Conservation (phyloP, 805 yeast species). For the Suhomyces kilbournensis region DNA sequence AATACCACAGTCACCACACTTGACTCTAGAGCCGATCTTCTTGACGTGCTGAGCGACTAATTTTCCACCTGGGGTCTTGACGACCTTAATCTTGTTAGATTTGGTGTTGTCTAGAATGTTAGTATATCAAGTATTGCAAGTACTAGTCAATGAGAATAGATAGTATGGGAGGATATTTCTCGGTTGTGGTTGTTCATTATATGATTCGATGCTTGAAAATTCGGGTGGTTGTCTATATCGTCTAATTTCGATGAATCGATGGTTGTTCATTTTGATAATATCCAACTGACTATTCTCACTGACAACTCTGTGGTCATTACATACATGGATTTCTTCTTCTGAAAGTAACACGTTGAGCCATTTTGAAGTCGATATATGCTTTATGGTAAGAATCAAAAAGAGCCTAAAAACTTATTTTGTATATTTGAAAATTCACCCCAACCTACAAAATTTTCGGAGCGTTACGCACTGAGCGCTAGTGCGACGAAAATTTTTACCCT, state of each 20-base stretch:
- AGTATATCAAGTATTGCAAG: slow-evolving; percentile 20
- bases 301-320: slow-evolving; percentile 14
- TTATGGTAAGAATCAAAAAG: slow-evolving; percentile 12
- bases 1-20: slow-evolving; percentile 84
- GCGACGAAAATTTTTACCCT: slow-evolving; percentile 2
- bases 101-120: slow-evolving; percentile 88
- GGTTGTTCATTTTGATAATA: too few relatives aligned
- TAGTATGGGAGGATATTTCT: not conserved
- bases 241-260: too few relatives aligned
- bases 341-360: slow-evolving; percentile 99
- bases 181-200: too few relatives aligned
- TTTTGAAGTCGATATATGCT: slow-evolving; percentile 42
- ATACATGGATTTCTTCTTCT: slow-evolving; percentile 96
- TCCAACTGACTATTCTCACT: not conserved
- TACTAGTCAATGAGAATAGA: not conserved
- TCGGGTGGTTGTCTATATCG: too few relatives aligned
- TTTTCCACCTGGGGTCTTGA: slow-evolving; percentile 99
- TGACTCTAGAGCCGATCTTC: slow-evolving; percentile 84
- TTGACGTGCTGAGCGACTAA: slow-evolving; percentile 96
- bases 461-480: not conserved
- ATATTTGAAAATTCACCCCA: slow-evolving; percentile 2
- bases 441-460: slow-evolving; percentile 5
- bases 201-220: not conserved
- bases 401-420: slow-evolving; percentile 8
- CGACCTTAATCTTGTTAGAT: slow-evolving; percentile 99